These are phyloP conservation scores for Crithidia fasciculata DNA, from an alignment of 208 protist genomes.

Conservation along the genomic window DNA sequence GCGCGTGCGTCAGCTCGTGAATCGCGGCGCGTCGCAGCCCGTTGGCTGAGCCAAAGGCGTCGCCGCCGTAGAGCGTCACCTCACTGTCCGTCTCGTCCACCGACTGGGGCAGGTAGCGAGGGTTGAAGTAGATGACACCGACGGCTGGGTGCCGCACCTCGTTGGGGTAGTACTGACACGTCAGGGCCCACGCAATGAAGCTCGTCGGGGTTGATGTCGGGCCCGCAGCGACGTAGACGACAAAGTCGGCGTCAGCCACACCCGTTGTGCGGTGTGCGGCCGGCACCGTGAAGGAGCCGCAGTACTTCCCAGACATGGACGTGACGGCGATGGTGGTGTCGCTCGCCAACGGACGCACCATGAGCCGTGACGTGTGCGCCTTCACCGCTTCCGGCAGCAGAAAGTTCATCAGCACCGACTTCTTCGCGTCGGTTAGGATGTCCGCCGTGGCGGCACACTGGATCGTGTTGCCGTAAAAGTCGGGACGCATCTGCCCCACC, in stretches of 20 bases:
- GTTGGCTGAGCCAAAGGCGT: conserved; percentile 4
- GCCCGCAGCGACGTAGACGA: conserved; percentile 68
- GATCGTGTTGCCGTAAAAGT: conserved; percentile 32
- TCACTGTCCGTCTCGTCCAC: conserved; percentile 1
- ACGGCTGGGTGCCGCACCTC: conserved; percentile 35
- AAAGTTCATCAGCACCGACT: conserved; percentile 17
- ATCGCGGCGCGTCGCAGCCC: conserved; percentile 25
- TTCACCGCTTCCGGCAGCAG: conserved; percentile 52
- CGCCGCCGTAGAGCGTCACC: conserved; percentile 3
- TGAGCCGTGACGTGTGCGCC: conserved; percentile 52
- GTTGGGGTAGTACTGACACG: conserved; percentile 39
- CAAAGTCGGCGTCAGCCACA: conserved; percentile 54
- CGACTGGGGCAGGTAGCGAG: conserved; percentile 11
- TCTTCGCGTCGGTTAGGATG: conserved; percentile 53
- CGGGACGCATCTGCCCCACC: conserved; percentile 27
- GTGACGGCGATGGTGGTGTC: conserved; percentile 19
- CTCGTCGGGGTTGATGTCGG: conserved; percentile 20
- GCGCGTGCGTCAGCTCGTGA: conserved; percentile 88
- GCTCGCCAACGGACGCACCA: conserved; percentile 27
- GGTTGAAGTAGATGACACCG: conserved; percentile 47
- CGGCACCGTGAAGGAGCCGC: conserved; percentile 48
- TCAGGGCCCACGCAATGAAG: conserved; percentile 46
- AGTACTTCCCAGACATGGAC: conserved; percentile 17
- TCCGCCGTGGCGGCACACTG: conserved; percentile 26
- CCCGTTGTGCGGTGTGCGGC: conserved; percentile 40